Base-by-base conservation (phyloP, 257 asterid genomes). In the Thymus mandschuricus region DNA sequence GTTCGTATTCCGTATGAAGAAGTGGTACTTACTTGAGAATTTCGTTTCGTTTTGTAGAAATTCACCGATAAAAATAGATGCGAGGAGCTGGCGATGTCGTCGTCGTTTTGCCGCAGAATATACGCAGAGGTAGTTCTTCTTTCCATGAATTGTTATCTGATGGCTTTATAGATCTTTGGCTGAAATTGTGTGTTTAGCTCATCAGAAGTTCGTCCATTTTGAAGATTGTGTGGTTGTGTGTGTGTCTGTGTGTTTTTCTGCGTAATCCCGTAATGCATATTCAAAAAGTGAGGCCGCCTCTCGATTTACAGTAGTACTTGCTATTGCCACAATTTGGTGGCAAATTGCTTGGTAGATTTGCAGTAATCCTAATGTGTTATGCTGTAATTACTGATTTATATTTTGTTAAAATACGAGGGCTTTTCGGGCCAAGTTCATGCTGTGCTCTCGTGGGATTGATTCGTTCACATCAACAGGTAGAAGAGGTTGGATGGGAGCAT, bases 401-500 rank as follows among this genome's bases (percentile, higher is more conserved):
- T 13, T 49, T 60, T 57, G 21, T 6, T 60, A 27, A 31, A n/a
- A 1, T 65, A 67, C 63, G 65, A 46, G 28, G 38, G 73, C 35
- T 21, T 40, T 41, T 21, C 60, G 2, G 15, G 6, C 54, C 12
- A 28, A 38, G 9, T 45, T 35, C 21, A 44, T 68, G 9, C 54
- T 60, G 52, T 67, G 29, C 60, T 54, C 15, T 35, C 79, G 8
- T 49, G 8, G 57, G 72, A 74, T 69, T 31, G 12, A 45, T 55
- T 15, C n/a, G 29, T 76, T 56, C 12, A 21, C 41, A 49, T 76
- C 3, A 58, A 43, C 87, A 91, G 97, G 82, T 89, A 60, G 96
- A 91, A 78, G 95, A 91, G 84, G 81, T 91, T 74, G 96, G 97
- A 75, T 91, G 96, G 96, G 92, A 83, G 75, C 84, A 79, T 76